Evolutionary conservation across 2,329 filamentous ascomycete species (phyloP).

Genomic region (Graphium sp.): DNA sequence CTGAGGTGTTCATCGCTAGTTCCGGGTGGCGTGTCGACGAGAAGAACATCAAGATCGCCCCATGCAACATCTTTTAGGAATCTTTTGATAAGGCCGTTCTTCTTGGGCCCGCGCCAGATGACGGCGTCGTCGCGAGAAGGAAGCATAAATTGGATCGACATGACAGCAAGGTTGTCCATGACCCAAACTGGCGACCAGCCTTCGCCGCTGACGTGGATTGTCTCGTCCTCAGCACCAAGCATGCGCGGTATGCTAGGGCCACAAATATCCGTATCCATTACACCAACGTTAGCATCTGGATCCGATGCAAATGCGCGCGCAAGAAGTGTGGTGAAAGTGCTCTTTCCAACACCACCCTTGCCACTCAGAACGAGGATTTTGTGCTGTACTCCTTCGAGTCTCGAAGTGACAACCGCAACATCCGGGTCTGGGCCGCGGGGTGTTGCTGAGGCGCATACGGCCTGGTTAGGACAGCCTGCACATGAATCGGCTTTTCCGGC

Average conservation of each 20-base stretch:
- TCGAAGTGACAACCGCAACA: constrained; percentile 71
- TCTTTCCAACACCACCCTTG: constrained; percentile 95
- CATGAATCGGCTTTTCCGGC: constrained; percentile 66
- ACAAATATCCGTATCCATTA: constrained; percentile 98
- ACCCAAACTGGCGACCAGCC: constrained; percentile 97
- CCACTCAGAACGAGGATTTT: constrained; percentile 88
- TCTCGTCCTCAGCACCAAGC: constrained; percentile 92
- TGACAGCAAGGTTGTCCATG: constrained; percentile 80
- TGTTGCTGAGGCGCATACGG: constrained; percentile 83
- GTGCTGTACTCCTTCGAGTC: constrained; percentile 67
- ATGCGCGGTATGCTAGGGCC: constrained; percentile 95
- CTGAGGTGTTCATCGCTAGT: constrained; percentile 92
- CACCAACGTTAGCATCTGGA: constrained; percentile 62
- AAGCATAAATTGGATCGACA: constrained; percentile 98
- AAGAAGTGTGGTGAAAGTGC: constrained; percentile 77
- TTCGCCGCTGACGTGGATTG: constrained; percentile 73
- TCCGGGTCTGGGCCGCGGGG: constrained; percentile 94
- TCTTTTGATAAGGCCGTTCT: constrained; percentile 95
- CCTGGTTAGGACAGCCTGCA: constrained; percentile 87
- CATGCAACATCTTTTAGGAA: constrained; percentile 97
- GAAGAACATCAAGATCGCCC: constrained; percentile 83
- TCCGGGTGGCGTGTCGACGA: constrained; percentile 91
- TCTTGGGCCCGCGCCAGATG: constrained; percentile 96
- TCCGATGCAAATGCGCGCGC: constrained; percentile 80
- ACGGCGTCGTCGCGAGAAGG: constrained; percentile 86